A percentile compares a stretch with the other conserved stretches of the same genome.
These are phyloP conservation scores for Lindgomyces ingoldianus DNA, from an alignment of 495 filamentous ascomycete species.

Conservation along the genomic window DNA sequence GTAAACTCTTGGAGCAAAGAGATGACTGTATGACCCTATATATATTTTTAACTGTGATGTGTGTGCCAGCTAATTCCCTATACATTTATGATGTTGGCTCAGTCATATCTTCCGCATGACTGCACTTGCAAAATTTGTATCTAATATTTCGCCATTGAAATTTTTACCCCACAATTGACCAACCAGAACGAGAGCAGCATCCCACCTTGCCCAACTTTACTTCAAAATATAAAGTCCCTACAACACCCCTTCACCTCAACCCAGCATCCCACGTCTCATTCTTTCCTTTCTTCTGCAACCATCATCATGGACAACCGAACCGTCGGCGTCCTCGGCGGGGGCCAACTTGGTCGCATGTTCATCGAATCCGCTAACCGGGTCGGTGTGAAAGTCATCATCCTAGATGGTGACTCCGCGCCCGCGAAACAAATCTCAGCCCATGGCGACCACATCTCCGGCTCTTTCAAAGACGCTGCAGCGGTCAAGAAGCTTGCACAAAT, in stretches of 20 bases:
- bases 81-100: too few species aligned
- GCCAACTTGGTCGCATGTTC: slow-evolving; percentile 92
- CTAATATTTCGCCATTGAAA: neutral
- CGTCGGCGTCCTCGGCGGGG: slow-evolving; percentile 71
- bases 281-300: neutral
- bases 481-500: slow-evolving; percentile 73
- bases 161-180: slow-evolving; percentile 8
- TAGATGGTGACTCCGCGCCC: slow-evolving; percentile 77
- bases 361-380: slow-evolving; percentile 85
- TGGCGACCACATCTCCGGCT: slow-evolving; percentile 73
- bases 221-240: neutral
- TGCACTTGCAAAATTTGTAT: too few species aligned
- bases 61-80: neutral
- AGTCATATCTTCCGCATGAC: too few species aligned
- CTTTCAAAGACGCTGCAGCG: slow-evolving; percentile 75
- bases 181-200: neutral
- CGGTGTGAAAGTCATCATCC: slow-evolving; percentile 75
- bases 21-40: neutral
- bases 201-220: neutral
- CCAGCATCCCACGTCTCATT: neutral
- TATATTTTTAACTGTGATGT: neutral
- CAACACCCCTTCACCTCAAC: neutral
- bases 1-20: slow-evolving; percentile 7
- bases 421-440: slow-evolving; percentile 89
- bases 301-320: slow-evolving; percentile 25